Evolutionary conservation across 306 rosid species (phyloP), one percentile per base, ranked within the genome.

Genomic region (Mucuna pruriens): DNA sequence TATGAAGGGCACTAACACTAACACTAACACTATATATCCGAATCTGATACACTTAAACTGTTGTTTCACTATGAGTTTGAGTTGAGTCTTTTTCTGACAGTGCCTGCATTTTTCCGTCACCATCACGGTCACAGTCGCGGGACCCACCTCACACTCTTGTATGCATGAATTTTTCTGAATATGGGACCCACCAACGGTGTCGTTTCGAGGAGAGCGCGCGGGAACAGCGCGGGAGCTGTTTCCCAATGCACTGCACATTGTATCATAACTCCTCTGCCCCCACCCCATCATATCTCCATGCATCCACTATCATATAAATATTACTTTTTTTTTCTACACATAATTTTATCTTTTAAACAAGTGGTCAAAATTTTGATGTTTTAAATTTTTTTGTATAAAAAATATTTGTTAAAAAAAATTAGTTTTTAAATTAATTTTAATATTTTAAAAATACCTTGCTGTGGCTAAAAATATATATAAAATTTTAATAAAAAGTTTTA

Each of bases 191-290:
- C 78, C 22, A 57, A 65, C 71, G 76, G 64, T 76, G 77, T 86
- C 71, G 68, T 76, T 83, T 83, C 22, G 26, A 40, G 78, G 36
- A 71, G 51, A 75, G 54, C 89, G 89, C 89, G 87, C 87, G 89
- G 74, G 79, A 86, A 83, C 85, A 55, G 75, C 87, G 89, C 89
- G 83, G 65, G 89, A 80, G 89, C 81, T 86, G 89, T 80, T 86
- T 86, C 89, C 89, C 89, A 80, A 86, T 76, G 87, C 83, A 44
- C 83, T 52, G 89, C 74, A 68, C 51, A 36, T 34, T 52, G 0
- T 49, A 5, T 25, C 69, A 61, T 48, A 71, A 10, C 74, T 52
- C 23, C 79, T 26, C 73, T 29, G 61, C 34, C 72, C 74, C 82
- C 34, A 64, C 73, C 45, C 45, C 71, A 31, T 62, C 69, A 16